phyloP scores from a whole-genome alignment of 345 rosid genomes.

The Pistacia atlantica region DNA sequence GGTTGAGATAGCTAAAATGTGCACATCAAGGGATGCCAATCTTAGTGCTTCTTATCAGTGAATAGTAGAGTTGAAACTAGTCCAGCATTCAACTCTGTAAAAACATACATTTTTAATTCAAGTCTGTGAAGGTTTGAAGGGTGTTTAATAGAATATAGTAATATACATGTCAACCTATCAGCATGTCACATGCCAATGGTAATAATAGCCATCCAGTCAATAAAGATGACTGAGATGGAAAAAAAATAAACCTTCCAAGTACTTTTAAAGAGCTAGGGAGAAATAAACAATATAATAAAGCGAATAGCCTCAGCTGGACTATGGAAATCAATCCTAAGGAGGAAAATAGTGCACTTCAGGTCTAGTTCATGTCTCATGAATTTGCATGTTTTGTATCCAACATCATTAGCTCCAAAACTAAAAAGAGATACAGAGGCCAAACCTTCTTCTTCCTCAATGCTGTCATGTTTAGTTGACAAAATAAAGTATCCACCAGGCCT shows the following conservation, averaged over 20 bases:
- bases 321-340: background rate
- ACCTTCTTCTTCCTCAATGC: conserved; percentile 87
- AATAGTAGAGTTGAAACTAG: background rate
- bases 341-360: background rate
- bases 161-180: background rate
- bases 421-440: conserved; percentile 13
- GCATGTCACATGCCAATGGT: background rate
- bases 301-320: background rate
- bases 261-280: background rate
- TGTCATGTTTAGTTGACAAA: conserved; percentile 74
- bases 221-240: background rate
- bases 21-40: background rate
- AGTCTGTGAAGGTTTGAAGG: background rate
- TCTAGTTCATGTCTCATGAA: background rate
- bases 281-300: conserved; percentile 2
- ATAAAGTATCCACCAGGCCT: conserved; percentile 92
- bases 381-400: conserved; percentile 2
- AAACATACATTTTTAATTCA: background rate
- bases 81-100: background rate
- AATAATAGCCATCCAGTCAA: background rate
- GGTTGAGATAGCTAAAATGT: background rate
- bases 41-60: background rate
- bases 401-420: conserved; percentile 1
- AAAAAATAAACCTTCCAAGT: background rate
- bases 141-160: background rate